A percentile compares a stretch with the other conserved stretches of the same genome.
phyloP scores from a whole-genome alignment of 2,329 filamentous ascomycete species.

The Paracoccidioides lutzii region DNA sequence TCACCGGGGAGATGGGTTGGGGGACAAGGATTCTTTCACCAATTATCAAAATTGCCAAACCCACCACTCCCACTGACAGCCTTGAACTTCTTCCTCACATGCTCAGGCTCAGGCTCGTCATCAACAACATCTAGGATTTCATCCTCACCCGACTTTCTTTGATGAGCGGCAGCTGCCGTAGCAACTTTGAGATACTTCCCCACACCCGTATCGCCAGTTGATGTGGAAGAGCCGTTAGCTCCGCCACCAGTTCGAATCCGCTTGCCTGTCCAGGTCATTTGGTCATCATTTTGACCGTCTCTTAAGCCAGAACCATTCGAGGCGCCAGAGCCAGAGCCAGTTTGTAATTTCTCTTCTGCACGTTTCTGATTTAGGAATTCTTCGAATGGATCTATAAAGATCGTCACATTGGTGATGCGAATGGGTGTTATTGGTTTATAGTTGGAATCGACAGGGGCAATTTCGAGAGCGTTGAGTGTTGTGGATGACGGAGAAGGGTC shows the following conservation, averaged over 20 bases:
- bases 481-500: slow-evolving; percentile 38
- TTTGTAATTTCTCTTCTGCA: slow-evolving; percentile 47
- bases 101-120: slow-evolving; percentile 52
- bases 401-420: slow-evolving; percentile 64
- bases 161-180: slow-evolving; percentile 14
- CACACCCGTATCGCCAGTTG: slow-evolving; percentile 39
- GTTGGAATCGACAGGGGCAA: slow-evolving; percentile 56
- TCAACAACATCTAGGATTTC: slow-evolving; percentile 49
- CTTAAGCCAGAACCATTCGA: slow-evolving; percentile 3
- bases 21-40: slow-evolving; percentile 40
- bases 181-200: slow-evolving; percentile 74
- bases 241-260: slow-evolving; percentile 56
- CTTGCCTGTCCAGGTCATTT: slow-evolving; percentile 93
- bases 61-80: slow-evolving; percentile 40
- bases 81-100: slow-evolving; percentile 68
- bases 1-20: too few relatives aligned
- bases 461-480: slow-evolving; percentile 60
- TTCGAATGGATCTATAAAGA: slow-evolving; percentile 90
- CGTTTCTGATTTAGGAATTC: slow-evolving; percentile 71
- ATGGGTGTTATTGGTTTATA: slow-evolving; percentile 68
- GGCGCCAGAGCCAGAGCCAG: slow-evolving; percentile 4
- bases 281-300: slow-evolving; percentile 59
- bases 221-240: slow-evolving; percentile 33
- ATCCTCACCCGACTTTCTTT: slow-evolving; percentile 33
- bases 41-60: slow-evolving; percentile 90